These are phyloP conservation scores for Talaromyces ruber DNA, from an alignment of 495 filamentous ascomycete genomes.

Conservation along the genomic window DNA sequence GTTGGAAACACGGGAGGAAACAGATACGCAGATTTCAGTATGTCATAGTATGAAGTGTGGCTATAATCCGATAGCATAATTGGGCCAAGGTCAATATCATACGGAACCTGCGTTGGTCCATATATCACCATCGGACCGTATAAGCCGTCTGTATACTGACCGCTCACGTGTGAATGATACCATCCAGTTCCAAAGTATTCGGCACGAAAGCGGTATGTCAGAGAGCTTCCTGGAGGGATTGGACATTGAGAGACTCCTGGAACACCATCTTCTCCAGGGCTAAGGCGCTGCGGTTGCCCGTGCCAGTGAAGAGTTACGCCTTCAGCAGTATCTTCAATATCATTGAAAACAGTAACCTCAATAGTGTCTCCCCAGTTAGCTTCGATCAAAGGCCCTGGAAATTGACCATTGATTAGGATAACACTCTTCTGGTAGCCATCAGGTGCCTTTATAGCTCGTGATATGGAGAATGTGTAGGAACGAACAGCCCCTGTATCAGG, in stretches of 20 bases:
- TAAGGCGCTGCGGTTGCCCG: constrained; percentile 32
- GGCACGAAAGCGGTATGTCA: constrained; percentile 41
- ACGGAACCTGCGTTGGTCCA: not conserved
- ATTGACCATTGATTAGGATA: constrained; percentile 42
- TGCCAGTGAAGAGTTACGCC: constrained; percentile 49
- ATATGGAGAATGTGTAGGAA: not conserved
- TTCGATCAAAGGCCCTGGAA: constrained; percentile 47
- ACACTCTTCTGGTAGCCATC: constrained; percentile 14
- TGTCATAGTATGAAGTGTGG: not conserved
- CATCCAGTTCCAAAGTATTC: constrained; percentile 47
- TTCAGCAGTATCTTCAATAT: not conserved
- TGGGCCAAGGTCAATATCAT: not conserved
- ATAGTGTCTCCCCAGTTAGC: constrained; percentile 40
- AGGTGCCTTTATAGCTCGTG: not conserved
- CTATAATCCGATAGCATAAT: not conserved
- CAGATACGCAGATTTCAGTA: not conserved
- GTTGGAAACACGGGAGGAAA: not conserved
- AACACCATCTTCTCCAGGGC: constrained; percentile 29
- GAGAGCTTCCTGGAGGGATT: constrained; percentile 35
- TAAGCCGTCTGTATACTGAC: constrained; percentile 47
- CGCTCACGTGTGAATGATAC: constrained; percentile 53
- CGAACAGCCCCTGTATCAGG: not conserved
- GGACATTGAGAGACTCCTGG: constrained; percentile 48
- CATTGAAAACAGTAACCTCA: constrained; percentile 10
- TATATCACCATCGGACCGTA: constrained; percentile 6